A percentile compares a stretch with the other conserved stretches of the same genome.
Evolutionary conservation across 768 basidiomycete genomes (phyloP).

Genomic region (Termitomyces sp.): DNA sequence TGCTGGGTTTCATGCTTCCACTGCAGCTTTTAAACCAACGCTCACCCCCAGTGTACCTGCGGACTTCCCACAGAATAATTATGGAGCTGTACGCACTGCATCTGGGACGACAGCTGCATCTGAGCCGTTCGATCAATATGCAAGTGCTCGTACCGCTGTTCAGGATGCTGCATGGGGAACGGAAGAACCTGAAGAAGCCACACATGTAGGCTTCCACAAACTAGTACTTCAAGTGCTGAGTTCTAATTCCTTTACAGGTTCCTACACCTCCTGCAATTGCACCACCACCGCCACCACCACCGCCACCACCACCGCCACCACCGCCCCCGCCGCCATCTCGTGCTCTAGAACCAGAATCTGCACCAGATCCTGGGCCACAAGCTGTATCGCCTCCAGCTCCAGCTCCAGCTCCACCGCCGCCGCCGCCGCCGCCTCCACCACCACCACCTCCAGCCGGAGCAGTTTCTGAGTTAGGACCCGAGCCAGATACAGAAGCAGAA

Average conservation of each 20-base stretch:
- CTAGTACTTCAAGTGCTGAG: background rate
- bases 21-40: conserved; percentile 24
- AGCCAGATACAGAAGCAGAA: conserved; percentile 13
- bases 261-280: conserved; percentile 33
- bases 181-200: conserved; percentile 21
- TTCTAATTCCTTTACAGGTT: conserved; percentile 15
- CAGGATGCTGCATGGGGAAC: conserved; percentile 26
- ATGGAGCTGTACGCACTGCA: conserved; percentile 31
- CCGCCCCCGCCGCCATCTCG: too few species aligned
- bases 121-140: conserved; percentile 13
- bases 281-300: conserved; percentile 22
- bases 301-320: conserved; percentile 31
- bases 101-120: conserved; percentile 28
- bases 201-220: conserved; percentile 20
- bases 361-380: conserved; percentile 30
- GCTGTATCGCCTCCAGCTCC: background rate
- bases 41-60: conserved; percentile 43
- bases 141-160: conserved; percentile 21
- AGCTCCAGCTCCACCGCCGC: background rate
- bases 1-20: conserved; percentile 40
- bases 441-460: background rate
- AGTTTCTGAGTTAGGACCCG: background rate
- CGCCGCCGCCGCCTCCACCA: background rate
- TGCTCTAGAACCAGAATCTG: conserved; percentile 25
- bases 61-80: conserved; percentile 29